Base-by-base conservation (phyloP, 73 alveolate species). In the Tetrahymena malaccensis region DNA sequence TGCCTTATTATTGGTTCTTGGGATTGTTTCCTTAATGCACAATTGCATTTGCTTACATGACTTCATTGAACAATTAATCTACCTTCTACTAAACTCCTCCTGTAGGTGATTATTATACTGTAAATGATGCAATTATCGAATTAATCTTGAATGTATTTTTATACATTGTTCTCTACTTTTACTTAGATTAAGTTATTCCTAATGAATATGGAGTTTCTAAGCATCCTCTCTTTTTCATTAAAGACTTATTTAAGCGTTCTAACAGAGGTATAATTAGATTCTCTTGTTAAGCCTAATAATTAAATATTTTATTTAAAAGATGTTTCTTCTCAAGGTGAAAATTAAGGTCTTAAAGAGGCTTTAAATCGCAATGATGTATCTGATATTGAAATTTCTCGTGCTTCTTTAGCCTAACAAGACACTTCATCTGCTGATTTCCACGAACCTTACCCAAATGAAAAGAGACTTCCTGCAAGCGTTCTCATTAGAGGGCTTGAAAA, bases 121-220 rank as follows among this genome's bases (percentile, higher is more conserved):
- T 25, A 5, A 16, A 55, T 31, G 43, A n/a, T n/a, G 97, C 95
- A 0, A 94, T 94, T 13, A 25, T 43, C 0, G 84, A 89, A 43
- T 85, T 97, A 94, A 37, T 85, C 27, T 19, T 97, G 31, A 95
- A 96, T 38, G 94, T 96, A 16, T 43, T 97, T 27, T 85, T 97
- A 16, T 97, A 96, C 96, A 57, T 95, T 16, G n/a, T 97, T 22
- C 83, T 97, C 85, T 98, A 97, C 50, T 93, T 97, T 17, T 97
- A 97, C 97, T 97, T 96, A 85, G 96, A 97, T 95, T 97, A 97
- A 97, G 97, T 97, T 38, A 96, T 97, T 55, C 99, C 99, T 34
- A 96, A 97, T 70, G 96, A 97, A 97, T 97, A 95, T 96, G 99
- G 99, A 85, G 96, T 97, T 16, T 96, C 97, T 25, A 97, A 97